Evolutionary conservation across 2,329 filamentous ascomycete species (phyloP).

Genomic region (Raffaelea albimanens): DNA sequence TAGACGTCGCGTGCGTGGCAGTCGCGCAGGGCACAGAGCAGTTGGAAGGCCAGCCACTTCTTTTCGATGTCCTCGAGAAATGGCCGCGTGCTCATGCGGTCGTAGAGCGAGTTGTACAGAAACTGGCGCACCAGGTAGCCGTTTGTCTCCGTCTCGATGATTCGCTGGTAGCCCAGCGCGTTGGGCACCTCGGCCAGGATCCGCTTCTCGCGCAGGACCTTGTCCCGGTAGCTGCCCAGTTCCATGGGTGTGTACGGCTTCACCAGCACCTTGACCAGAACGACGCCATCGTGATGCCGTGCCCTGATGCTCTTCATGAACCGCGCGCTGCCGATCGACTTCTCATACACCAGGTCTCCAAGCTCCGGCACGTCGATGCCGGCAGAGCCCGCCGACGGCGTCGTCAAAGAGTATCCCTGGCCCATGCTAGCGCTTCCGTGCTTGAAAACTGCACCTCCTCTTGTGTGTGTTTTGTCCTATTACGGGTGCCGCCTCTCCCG

Average conservation of each 20-base stretch:
- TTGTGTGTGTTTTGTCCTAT: not conserved
- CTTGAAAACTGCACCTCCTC: not conserved
- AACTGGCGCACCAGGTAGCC: conserved; percentile 92
- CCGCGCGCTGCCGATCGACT: conserved; percentile 78
- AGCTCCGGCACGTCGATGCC: conserved; percentile 93
- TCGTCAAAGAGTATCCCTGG: conserved; percentile 90
- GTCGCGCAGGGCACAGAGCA: conserved; percentile 84
- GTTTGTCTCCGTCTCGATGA: conserved; percentile 83
- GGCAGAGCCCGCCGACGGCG: conserved; percentile 81
- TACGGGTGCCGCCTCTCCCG: not conserved
- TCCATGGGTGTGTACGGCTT: conserved; percentile 82
- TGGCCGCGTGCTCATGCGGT: conserved; percentile 89
- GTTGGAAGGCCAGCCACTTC: conserved; percentile 95
- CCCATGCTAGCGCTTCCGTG: conserved; percentile 55
- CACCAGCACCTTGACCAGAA: conserved; percentile 88
- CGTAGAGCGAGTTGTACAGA: conserved; percentile 93
- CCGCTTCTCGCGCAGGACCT: conserved; percentile 70
- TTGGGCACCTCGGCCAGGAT: conserved; percentile 78
- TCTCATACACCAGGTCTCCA: conserved; percentile 83
- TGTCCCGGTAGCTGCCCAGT: conserved; percentile 67
- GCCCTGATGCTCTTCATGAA: conserved; percentile 97
- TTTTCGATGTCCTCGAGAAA: conserved; percentile 98
- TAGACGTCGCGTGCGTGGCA: conserved; percentile 84
- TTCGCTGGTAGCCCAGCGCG: conserved; percentile 78
- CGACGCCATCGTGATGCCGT: conserved; percentile 79